Base-by-base conservation (phyloP, 192 early-diverging fungal genomes). In the Dimargaris verticillata region DNA sequence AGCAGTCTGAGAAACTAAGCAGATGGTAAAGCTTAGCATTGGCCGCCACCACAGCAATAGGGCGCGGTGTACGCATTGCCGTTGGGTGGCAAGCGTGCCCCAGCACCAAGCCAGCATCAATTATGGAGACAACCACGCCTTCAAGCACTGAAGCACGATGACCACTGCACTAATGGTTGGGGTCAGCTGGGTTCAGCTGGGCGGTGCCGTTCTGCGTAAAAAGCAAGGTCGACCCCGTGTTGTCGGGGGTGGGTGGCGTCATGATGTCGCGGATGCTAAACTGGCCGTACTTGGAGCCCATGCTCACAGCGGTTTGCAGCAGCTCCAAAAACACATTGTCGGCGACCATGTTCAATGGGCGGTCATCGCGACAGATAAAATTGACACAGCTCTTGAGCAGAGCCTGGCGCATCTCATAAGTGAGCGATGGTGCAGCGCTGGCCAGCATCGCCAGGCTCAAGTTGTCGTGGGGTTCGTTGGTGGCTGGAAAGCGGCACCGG, bases 381-480 rank as follows among this genome's bases (percentile, higher is more conserved):
- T 53, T 53, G 24, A 53, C 52, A 20, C 52, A 53, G 52, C 52
- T 53, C 26, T 53, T 53, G 52, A 53, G 52, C 52, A 53, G 28
- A 1, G 52, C 52, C 52, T 53, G 52, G 28, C 52, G 52, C 52
- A 53, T 53, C 28, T 53, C 52, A 53, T 53, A 53, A 24, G 52
- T 53, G 14, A 53, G 52, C 22, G 52, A 22, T 3, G 52, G 52
- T 3, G 28, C 52, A 24, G 52, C 52, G 28, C 52, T 24, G 26
- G 52, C 52, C 22, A 53, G 28, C 28, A 53, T 14, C 12, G 52
- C 52, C 52, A 53, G 28, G 28, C 24, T 53, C 18, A 53, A 25
- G 24, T 24, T 24, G 22, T 53, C 52, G 4, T 14, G 28, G 28
- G 13, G 18, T 4, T 29, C 52, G 24, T 25, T 53, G 52, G 13